Conservation (phyloP, 2,329 filamentous ascomycete genomes). For the Sphaerulina populicola region DNA sequence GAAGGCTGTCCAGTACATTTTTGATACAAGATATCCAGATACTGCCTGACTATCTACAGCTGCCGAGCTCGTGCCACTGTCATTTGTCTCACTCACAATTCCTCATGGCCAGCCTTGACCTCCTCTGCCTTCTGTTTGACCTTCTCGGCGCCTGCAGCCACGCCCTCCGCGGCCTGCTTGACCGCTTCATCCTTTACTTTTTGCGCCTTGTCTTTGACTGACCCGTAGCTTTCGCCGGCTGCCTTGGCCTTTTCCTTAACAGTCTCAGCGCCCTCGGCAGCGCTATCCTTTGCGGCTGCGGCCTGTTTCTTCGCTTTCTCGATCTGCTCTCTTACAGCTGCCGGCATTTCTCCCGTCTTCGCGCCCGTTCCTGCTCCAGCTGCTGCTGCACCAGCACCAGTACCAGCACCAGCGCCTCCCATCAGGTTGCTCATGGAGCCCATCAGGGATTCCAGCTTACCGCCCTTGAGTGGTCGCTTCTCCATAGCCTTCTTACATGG, state of each 20-base stretch:
- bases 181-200: neutral
- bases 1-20: neutral
- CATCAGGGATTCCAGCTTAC: constrained; percentile 25
- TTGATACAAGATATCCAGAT: neutral
- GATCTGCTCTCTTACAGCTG: constrained; percentile 18
- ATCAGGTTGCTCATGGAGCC: constrained; percentile 12
- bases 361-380: constrained; percentile 2
- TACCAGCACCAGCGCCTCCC: constrained; percentile 9
- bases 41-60: neutral
- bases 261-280: constrained; percentile 2
- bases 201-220: neutral
- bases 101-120: neutral
- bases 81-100: neutral
- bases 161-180: neutral
- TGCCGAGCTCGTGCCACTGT: neutral
- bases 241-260: neutral
- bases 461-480: constrained; percentile 28
- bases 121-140: constrained; percentile 7
- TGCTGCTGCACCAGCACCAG: constrained; percentile 5
- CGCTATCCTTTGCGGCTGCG: constrained; percentile 5
- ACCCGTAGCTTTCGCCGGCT: constrained; percentile 2
- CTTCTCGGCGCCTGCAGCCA: neutral
- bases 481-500: constrained; percentile 26
- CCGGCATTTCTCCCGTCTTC: constrained; percentile 17
- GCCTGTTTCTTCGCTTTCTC: constrained; percentile 16